A percentile compares a stretch with the other conserved stretches of the same genome.
Evolutionary conservation across 75 land plant genomes (phyloP).

Genomic region (Selaginella tamariscina): DNA sequence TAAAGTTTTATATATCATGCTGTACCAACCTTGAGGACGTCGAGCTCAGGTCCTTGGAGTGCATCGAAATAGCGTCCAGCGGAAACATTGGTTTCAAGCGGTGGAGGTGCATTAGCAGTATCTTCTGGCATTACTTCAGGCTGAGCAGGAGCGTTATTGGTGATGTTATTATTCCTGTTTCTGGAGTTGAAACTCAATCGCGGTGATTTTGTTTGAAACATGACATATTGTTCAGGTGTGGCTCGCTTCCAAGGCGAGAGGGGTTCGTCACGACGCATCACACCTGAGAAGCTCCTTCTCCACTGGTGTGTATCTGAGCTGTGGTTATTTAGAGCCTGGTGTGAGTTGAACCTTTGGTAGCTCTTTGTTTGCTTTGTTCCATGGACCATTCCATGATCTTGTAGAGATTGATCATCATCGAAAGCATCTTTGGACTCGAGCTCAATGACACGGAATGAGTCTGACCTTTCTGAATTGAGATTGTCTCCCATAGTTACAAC

Average conservation of each 20-base stretch:
- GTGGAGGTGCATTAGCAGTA: not conserved
- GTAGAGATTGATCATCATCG: not conserved
- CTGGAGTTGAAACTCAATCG: not conserved
- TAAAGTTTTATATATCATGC: too few species aligned
- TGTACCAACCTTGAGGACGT: constrained; percentile 57
- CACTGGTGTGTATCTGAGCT: not conserved
- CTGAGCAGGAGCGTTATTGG: not conserved
- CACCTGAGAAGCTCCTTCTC: not conserved
- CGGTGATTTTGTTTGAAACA: not conserved
- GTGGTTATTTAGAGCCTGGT: not conserved
- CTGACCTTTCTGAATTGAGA: not conserved
- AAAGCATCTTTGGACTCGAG: not conserved
- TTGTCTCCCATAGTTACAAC: too few species aligned
- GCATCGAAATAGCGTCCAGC: constrained; percentile 74
- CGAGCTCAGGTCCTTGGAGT: constrained; percentile 69
- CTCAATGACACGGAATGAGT: not conserved
- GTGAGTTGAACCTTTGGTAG: not conserved
- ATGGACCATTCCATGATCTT: not conserved
- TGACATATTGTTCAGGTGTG: not conserved
- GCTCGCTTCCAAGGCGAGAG: not conserved
- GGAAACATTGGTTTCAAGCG: constrained; percentile 19
- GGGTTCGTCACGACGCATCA: not conserved
- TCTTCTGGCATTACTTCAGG: not conserved
- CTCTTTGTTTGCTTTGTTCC: not conserved
- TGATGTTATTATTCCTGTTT: not conserved